These are phyloP conservation scores for Venustampulla echinocandica DNA, from an alignment of 495 filamentous ascomycete species.

Conservation along the genomic window DNA sequence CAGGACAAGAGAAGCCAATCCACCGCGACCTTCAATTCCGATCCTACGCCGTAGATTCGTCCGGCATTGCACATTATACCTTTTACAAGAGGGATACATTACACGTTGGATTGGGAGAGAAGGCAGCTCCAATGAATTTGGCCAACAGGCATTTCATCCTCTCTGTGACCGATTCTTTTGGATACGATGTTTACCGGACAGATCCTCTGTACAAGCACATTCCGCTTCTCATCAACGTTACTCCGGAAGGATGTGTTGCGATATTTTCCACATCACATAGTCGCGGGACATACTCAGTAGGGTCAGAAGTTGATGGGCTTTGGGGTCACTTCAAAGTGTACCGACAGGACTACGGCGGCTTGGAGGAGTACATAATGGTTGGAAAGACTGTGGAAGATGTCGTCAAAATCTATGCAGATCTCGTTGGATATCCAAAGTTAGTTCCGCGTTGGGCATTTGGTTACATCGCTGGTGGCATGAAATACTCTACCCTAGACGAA, in stretches of 20 bases:
- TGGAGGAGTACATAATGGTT: slow-evolving; percentile 62
- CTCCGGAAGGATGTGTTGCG: slow-evolving; percentile 49
- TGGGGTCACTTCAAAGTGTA: slow-evolving; percentile 66
- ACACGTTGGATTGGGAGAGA: slow-evolving; percentile 61
- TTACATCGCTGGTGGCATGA: slow-evolving; percentile 61
- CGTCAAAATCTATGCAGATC: slow-evolving; percentile 52
- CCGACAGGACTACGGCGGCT: slow-evolving; percentile 57
- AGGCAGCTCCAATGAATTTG: slow-evolving; percentile 63
- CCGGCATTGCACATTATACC: slow-evolving; percentile 53
- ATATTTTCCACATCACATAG: slow-evolving; percentile 59
- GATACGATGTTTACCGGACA: slow-evolving; percentile 59
- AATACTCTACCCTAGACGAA: slow-evolving; percentile 56
- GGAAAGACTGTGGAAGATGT: slow-evolving; percentile 55
- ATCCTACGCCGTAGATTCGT: slow-evolving; percentile 51
- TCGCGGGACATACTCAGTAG: slow-evolving; percentile 53
- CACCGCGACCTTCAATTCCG: slow-evolving; percentile 51
- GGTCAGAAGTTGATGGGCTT: slow-evolving; percentile 62
- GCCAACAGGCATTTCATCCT: slow-evolving; percentile 55
- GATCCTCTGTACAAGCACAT: slow-evolving; percentile 70
- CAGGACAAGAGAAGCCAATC: slow-evolving; percentile 38
- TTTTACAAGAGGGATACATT: slow-evolving; percentile 47
- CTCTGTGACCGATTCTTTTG: slow-evolving; percentile 59
- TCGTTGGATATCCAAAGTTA: slow-evolving; percentile 55
- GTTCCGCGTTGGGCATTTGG: slow-evolving; percentile 62
- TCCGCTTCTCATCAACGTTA: slow-evolving; percentile 57